Evolutionary conservation across 345 rosid genomes (phyloP).

Genomic region (Dovyalis caffra): DNA sequence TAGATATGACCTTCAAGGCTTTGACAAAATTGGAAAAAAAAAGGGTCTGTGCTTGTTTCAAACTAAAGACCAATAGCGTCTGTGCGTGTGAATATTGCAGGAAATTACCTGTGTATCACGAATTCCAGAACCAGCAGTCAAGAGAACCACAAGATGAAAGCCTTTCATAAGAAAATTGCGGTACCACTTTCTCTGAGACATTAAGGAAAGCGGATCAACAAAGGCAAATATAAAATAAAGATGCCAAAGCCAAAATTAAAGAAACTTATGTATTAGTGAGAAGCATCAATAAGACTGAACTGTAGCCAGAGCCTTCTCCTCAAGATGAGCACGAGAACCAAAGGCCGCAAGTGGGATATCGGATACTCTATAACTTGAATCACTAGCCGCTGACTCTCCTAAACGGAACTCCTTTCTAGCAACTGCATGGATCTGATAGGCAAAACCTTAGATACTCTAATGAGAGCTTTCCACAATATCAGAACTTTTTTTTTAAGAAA

Average conservation of each 20-base stretch:
- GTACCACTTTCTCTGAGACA: constrained; percentile 92
- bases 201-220: constrained; percentile 20
- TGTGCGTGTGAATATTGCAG: not conserved
- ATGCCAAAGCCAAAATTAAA: not conserved
- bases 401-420: constrained; percentile 47
- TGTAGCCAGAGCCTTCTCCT: constrained; percentile 90
- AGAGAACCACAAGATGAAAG: constrained; percentile 84
- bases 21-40: not conserved
- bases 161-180: constrained; percentile 98
- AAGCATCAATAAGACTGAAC: constrained; percentile 46
- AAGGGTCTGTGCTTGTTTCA: not conserved
- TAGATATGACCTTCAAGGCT: not conserved
- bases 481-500: not conserved
- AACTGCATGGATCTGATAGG: constrained; percentile 73
- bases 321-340: constrained; percentile 99
- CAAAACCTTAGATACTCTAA: constrained; percentile 33
- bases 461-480: not conserved
- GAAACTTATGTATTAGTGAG: not conserved
- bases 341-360: constrained; percentile 80
- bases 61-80: not conserved
- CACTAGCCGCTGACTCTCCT: constrained; percentile 45
- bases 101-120: constrained; percentile 85
- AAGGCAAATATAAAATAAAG: constrained; percentile 8
- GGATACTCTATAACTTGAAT: constrained; percentile 47
- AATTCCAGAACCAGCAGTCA: constrained; percentile 92